Evolutionary conservation across 805 yeast species (phyloP).

Genomic region (Candida qinlingensis): DNA sequence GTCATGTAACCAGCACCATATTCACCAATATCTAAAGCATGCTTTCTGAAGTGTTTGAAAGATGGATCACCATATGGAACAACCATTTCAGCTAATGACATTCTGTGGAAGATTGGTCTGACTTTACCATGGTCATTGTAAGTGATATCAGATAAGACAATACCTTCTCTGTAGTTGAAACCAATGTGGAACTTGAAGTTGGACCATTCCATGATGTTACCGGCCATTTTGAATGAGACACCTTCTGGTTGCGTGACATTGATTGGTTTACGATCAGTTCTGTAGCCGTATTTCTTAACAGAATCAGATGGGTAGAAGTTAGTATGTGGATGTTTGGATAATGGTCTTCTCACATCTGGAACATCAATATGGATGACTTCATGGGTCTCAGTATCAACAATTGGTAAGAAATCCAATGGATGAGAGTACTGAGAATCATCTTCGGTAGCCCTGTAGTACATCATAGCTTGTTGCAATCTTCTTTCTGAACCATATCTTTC

Average conservation of each 20-base stretch:
- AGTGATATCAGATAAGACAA: slow-evolving; percentile 66
- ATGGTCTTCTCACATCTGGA: slow-evolving; percentile 68
- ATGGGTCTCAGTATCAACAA: slow-evolving; percentile 65
- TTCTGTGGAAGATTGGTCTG: slow-evolving; percentile 72
- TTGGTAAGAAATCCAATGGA: slow-evolving; percentile 80
- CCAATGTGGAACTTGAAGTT: slow-evolving; percentile 77
- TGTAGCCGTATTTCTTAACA: slow-evolving; percentile 56
- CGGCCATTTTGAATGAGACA: slow-evolving; percentile 68
- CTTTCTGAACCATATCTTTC: slow-evolving; percentile 74
- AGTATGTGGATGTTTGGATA: slow-evolving; percentile 62
- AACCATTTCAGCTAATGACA: slow-evolving; percentile 76
- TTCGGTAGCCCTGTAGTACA: slow-evolving; percentile 71
- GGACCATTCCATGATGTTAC: slow-evolving; percentile 69
- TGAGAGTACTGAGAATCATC: slow-evolving; percentile 66
- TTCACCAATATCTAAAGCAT: slow-evolving; percentile 83
- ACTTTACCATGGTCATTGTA: slow-evolving; percentile 73
- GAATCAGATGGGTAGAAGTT: slow-evolving; percentile 65
- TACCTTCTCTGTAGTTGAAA: slow-evolving; percentile 82
- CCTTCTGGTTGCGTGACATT: slow-evolving; percentile 77
- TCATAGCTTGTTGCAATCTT: slow-evolving; percentile 75
- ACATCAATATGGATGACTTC: slow-evolving; percentile 72
- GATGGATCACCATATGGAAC: slow-evolving; percentile 81
- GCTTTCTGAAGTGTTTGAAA: slow-evolving; percentile 79
- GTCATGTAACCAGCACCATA: slow-evolving; percentile 87
- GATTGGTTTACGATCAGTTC: slow-evolving; percentile 62